Evolutionary conservation across 2,329 filamentous ascomycete genomes (phyloP).

Genomic region (Sordariomycetes sp.): DNA sequence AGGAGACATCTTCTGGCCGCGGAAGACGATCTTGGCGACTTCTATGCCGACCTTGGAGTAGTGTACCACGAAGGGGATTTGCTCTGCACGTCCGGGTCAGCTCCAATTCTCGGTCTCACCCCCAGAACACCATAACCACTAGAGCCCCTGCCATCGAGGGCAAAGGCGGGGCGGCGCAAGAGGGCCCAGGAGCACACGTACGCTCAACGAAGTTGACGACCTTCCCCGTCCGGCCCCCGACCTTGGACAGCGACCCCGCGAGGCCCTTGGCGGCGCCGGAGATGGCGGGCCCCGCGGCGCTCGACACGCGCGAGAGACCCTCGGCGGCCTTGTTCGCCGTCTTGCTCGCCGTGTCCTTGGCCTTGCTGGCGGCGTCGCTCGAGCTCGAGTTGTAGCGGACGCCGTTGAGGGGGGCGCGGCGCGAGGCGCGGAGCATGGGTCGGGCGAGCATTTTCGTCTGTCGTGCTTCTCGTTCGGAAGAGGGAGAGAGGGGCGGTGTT

Average conservation of each 20-base stretch:
- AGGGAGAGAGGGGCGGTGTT: background rate
- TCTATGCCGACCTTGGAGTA: constrained; percentile 86
- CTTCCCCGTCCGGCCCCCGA: constrained; percentile 75
- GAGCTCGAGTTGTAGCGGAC: constrained; percentile 46
- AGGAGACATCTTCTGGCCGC: constrained; percentile 81
- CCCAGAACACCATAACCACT: background rate
- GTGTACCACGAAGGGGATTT: constrained; percentile 80
- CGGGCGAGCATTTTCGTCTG: constrained; percentile 23
- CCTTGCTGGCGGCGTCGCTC: constrained; percentile 27
- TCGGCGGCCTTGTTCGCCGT: constrained; percentile 50
- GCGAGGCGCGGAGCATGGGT: constrained; percentile 29
- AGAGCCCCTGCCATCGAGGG: background rate
- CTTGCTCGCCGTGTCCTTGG: constrained; percentile 29
- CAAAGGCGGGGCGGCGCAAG: background rate
- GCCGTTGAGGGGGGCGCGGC: constrained; percentile 35
- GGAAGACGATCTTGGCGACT: constrained; percentile 78
- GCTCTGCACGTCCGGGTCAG: constrained; percentile 41
- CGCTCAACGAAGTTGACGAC: constrained; percentile 75
- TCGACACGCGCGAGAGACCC: constrained; percentile 71
- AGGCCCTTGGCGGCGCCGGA: constrained; percentile 60
- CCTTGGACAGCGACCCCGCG: constrained; percentile 56
- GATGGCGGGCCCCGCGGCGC: constrained; percentile 69
- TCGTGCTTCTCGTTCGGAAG: background rate
- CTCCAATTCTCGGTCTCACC: background rate
- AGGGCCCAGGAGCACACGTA: constrained; percentile 37